phyloP scores from a whole-genome alignment of 306 rosid species.

The Prosopis cineraria region DNA sequence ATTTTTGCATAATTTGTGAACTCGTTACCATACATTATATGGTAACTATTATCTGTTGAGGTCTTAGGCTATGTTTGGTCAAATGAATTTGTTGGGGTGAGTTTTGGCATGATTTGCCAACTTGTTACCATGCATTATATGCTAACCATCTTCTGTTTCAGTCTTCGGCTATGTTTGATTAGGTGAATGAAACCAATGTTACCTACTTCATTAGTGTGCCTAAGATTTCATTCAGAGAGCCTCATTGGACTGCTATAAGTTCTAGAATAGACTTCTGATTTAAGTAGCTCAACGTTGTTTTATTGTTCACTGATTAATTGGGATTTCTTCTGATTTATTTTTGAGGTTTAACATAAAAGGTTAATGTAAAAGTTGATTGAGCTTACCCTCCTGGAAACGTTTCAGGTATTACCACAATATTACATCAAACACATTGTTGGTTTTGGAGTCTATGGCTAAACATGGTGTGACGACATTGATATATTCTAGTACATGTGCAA shows the following conservation, averaged over 20 bases:
- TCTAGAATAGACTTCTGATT: not conserved
- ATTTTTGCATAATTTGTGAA: not conserved
- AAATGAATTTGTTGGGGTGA: not conserved
- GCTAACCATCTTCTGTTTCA: not conserved
- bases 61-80: not conserved
- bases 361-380: slow-evolving; percentile 1
- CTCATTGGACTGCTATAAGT: not conserved
- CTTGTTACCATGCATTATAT: not conserved
- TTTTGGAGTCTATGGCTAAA: slow-evolving; percentile 82
- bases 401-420: slow-evolving; percentile 97
- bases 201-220: not conserved
- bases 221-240: not conserved
- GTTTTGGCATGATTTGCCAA: too few species aligned
- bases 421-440: slow-evolving; percentile 88
- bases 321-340: not conserved
- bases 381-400: slow-evolving; percentile 6
- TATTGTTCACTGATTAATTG: not conserved
- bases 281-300: not conserved
- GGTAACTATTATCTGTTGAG: not conserved
- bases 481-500: slow-evolving; percentile 98
- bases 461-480: slow-evolving; percentile 83
- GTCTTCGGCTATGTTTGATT: not conserved
- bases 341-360: not conserved
- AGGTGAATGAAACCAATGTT: not conserved
- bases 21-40: not conserved